These are phyloP conservation scores for Globisporangium paddicum DNA, from an alignment of 352 stramenopile species.

Conservation along the genomic window DNA sequence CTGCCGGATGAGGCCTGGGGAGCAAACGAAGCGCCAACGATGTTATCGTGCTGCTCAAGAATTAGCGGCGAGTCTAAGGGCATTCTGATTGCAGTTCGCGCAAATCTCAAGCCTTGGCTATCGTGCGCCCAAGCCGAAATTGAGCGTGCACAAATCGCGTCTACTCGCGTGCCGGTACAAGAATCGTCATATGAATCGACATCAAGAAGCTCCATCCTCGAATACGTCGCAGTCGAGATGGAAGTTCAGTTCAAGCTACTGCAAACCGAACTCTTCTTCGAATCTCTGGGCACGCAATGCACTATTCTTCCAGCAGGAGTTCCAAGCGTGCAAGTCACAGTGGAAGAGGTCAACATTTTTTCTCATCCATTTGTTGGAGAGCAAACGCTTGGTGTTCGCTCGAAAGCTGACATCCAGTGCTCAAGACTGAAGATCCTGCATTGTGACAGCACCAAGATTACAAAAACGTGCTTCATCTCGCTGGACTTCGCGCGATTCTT, in stretches of 20 bases:
- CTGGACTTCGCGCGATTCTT: conserved; percentile 68
- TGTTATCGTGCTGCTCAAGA: neutral
- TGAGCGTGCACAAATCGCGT: neutral
- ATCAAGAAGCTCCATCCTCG: neutral
- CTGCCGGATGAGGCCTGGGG: neutral
- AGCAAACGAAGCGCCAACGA: neutral
- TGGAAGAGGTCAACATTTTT: conserved; percentile 59
- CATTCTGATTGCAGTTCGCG: neutral
- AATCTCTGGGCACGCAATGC: conserved; percentile 30
- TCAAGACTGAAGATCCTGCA: conserved; percentile 50
- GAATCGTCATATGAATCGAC: neutral
- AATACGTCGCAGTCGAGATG: conserved; percentile 30
- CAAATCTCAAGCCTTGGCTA: conserved; percentile 15
- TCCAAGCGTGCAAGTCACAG: conserved; percentile 32
- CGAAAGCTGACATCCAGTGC: conserved; percentile 59
- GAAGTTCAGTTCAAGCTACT: conserved; percentile 60
- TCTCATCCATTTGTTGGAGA: conserved; percentile 46
- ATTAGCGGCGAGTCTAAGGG: conserved; percentile 12
- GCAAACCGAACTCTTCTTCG: conserved; percentile 35
- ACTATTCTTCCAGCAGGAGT: conserved; percentile 39
- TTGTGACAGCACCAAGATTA: conserved; percentile 13
- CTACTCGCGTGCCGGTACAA: neutral
- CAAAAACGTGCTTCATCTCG: conserved; percentile 41
- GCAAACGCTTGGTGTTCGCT: conserved; percentile 51
- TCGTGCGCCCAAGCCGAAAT: conserved; percentile 12